These are phyloP conservation scores for Aphanomyces euteiches DNA, from an alignment of 352 stramenopile genomes.

Conservation along the genomic window DNA sequence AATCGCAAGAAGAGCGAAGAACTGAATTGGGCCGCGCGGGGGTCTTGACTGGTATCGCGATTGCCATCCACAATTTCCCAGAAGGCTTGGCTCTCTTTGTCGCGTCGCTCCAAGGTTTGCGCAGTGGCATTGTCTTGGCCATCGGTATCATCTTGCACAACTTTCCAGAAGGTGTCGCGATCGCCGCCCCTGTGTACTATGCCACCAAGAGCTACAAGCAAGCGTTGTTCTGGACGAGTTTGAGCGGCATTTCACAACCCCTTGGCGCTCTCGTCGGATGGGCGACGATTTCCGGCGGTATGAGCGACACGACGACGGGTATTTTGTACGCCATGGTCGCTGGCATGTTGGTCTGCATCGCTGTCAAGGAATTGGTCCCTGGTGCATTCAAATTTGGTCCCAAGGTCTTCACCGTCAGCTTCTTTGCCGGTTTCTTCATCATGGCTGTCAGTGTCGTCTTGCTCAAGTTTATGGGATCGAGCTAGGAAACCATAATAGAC, in stretches of 20 bases:
- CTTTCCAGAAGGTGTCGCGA: slow-evolving; percentile 94
- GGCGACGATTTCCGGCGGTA: slow-evolving; percentile 49
- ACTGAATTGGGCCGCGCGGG: slow-evolving; percentile 72
- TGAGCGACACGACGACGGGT: slow-evolving; percentile 67
- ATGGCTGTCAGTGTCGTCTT: slow-evolving; percentile 89
- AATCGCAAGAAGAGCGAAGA: slow-evolving; percentile 10
- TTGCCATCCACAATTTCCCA: slow-evolving; percentile 97
- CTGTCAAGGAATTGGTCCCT: slow-evolving; percentile 87
- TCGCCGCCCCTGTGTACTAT: slow-evolving; percentile 96
- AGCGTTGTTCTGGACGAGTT: slow-evolving; percentile 89
- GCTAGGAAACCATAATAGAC: not conserved
- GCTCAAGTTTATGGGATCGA: slow-evolving; percentile 60
- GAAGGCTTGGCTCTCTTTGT: slow-evolving; percentile 96
- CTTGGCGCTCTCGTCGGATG: slow-evolving; percentile 89
- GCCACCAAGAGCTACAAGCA: slow-evolving; percentile 90
- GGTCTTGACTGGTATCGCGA: slow-evolving; percentile 90
- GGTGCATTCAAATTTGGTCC: slow-evolving; percentile 88
- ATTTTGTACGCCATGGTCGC: slow-evolving; percentile 90
- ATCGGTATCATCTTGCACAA: slow-evolving; percentile 98
- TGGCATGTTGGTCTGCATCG: slow-evolving; percentile 95
- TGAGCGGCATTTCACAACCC: slow-evolving; percentile 88
- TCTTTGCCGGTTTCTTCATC: slow-evolving; percentile 82
- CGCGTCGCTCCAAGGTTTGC: slow-evolving; percentile 84
- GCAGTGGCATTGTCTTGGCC: slow-evolving; percentile 86
- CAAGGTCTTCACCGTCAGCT: slow-evolving; percentile 77